These are phyloP conservation scores for Cyclostephanos invisitatus DNA, from an alignment of 108 stramenopile species.

Conservation along the genomic window DNA sequence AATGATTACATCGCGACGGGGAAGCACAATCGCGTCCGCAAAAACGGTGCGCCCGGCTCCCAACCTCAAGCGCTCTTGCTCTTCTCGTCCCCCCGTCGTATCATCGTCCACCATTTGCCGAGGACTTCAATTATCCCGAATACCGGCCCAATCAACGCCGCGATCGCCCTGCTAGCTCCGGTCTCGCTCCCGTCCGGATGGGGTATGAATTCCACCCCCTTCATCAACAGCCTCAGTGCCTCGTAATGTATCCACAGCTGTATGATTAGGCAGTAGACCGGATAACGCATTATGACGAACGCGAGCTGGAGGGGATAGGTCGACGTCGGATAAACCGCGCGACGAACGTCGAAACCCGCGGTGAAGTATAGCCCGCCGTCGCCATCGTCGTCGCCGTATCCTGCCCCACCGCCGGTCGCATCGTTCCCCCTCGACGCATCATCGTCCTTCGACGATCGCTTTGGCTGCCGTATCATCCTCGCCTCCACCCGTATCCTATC, in stretches of 20 bases:
- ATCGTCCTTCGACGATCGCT: background rate
- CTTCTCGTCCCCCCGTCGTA: background rate
- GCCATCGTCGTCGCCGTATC: constrained; percentile 1
- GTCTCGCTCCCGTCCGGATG: constrained; percentile 83
- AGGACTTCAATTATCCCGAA: constrained; percentile 56
- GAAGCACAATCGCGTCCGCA: too few relatives aligned
- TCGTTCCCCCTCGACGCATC: background rate
- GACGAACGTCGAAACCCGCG: constrained; percentile 44
- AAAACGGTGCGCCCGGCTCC: background rate
- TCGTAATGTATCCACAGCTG: constrained; percentile 92
- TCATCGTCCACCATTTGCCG: constrained; percentile 8
- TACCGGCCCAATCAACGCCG: constrained; percentile 59
- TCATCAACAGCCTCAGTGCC: constrained; percentile 71
- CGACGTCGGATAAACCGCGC: constrained; percentile 7
- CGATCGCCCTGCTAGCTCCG: constrained; percentile 65
- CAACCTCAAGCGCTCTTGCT: background rate
- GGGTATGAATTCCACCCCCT: constrained; percentile 75
- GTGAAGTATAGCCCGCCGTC: constrained; percentile 48
- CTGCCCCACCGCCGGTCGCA: background rate
- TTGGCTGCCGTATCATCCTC: constrained; percentile 27
- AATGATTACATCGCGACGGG: too few relatives aligned
- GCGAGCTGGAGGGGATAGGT: constrained; percentile 56
- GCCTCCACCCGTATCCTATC: constrained; percentile 36
- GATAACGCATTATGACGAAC: constrained; percentile 59
- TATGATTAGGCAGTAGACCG: constrained; percentile 73